phyloP scores from a whole-genome alignment of 768 basidiomycete species.

The Lentinula guzmanii region DNA sequence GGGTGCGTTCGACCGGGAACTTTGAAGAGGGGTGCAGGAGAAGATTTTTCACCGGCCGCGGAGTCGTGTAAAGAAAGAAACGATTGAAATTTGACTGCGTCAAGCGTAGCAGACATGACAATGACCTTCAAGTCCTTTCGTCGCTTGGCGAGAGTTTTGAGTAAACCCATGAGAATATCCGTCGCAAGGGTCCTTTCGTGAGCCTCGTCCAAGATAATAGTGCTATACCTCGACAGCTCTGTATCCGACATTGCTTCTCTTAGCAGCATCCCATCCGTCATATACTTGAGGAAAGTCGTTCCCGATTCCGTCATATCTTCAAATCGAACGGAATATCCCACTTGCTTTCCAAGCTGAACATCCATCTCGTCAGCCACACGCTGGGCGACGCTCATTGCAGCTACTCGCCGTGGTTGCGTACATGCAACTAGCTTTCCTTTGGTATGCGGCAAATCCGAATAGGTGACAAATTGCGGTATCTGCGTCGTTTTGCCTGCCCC shows the following conservation, averaged over 20 bases:
- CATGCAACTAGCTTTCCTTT: slow-evolving; percentile 92
- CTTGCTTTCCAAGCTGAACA: slow-evolving; percentile 88
- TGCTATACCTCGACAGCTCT: slow-evolving; percentile 82
- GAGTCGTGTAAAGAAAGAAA: slow-evolving; percentile 62
- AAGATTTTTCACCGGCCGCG: slow-evolving; percentile 20
- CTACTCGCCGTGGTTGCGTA: slow-evolving; percentile 93
- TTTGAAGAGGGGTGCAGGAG: slow-evolving; percentile 72
- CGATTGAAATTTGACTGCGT: slow-evolving; percentile 93
- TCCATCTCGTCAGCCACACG: slow-evolving; percentile 99
- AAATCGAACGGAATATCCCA: slow-evolving; percentile 97
- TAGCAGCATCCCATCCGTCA: slow-evolving; percentile 99
- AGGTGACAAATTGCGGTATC: slow-evolving; percentile 96
- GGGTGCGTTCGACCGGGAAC: slow-evolving; percentile 93
- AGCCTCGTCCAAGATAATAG: slow-evolving; percentile 97
- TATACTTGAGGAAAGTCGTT: slow-evolving; percentile 95
- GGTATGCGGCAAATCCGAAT: slow-evolving; percentile 86
- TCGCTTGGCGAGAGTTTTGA: slow-evolving; percentile 77
- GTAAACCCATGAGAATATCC: slow-evolving; percentile 96
- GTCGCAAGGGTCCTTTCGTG: slow-evolving; percentile 98
- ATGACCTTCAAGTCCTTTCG: slow-evolving; percentile 93
- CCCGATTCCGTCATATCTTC: slow-evolving; percentile 92
- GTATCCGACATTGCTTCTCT: slow-evolving; percentile 98
- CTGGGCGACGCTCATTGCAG: slow-evolving; percentile 97
- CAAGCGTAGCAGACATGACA: slow-evolving; percentile 97
- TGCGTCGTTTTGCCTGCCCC: slow-evolving; percentile 21